Conservation (phyloP, 1,284 basidiomycete genomes). For the Melampsora larici-populina region DNA sequence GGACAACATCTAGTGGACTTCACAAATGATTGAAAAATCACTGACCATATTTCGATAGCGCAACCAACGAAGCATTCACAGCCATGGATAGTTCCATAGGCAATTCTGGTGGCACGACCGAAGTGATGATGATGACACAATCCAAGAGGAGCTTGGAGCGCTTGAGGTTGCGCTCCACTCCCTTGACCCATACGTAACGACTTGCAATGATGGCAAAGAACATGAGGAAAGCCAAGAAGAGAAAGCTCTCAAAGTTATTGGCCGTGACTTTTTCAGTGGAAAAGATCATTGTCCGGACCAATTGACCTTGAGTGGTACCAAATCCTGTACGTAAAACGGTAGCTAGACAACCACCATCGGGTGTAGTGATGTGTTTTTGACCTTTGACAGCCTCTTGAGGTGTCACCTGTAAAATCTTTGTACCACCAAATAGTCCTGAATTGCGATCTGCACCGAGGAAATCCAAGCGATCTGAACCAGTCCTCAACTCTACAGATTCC, state of each 20-base stretch:
- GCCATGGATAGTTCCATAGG: conserved; percentile 94
- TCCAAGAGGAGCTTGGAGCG: conserved; percentile 89
- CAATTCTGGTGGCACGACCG: conserved; percentile 88
- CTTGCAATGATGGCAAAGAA: conserved; percentile 93
- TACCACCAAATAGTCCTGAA: conserved; percentile 79
- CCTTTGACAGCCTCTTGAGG: conserved; percentile 51
- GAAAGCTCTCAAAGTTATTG: conserved; percentile 86
- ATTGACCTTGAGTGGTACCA: conserved; percentile 89
- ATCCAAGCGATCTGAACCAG: conserved; percentile 70
- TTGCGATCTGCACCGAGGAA: conserved; percentile 81
- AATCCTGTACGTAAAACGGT: conserved; percentile 92
- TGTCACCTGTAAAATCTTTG: conserved; percentile 80
- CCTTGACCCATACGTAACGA: conserved; percentile 93
- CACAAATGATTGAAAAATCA: background rate
- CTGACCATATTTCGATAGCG: conserved; percentile 80
- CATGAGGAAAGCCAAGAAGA: conserved; percentile 92
- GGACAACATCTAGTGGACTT: background rate
- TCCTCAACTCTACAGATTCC: conserved; percentile 82
- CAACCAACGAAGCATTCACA: conserved; percentile 88
- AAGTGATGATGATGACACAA: conserved; percentile 89
- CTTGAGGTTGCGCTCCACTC: conserved; percentile 81
- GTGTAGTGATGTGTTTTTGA: conserved; percentile 57
- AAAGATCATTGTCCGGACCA: conserved; percentile 96
- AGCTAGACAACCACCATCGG: conserved; percentile 83
- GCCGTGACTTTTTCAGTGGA: conserved; percentile 89